Evolutionary conservation across 768 basidiomycete genomes (phyloP).

Genomic region (Pisolithus tinctorius): DNA sequence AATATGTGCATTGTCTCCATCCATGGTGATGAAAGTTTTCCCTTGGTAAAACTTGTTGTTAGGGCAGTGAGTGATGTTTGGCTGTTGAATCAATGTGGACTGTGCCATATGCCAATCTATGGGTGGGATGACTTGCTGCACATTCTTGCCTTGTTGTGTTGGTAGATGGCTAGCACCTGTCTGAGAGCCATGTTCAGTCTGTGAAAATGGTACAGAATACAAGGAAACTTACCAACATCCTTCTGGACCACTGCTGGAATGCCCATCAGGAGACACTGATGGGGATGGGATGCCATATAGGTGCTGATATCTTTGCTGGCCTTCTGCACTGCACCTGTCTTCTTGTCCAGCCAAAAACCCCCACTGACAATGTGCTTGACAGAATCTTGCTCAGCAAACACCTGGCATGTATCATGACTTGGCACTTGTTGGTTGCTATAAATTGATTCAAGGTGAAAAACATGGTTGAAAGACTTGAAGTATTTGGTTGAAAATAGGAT

Average conservation of each 20-base stretch:
- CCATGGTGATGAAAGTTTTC: background rate
- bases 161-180: background rate
- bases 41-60: background rate
- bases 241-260: background rate
- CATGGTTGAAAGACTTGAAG: too few relatives aligned
- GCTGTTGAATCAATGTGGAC: background rate
- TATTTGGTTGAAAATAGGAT: too few relatives aligned
- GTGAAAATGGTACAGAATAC: background rate
- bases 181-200: background rate
- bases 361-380: too few relatives aligned
- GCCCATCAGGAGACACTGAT: conserved; percentile 2
- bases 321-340: too few relatives aligned
- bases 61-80: background rate
- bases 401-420: too few relatives aligned
- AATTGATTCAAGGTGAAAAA: too few relatives aligned
- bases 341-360: too few relatives aligned
- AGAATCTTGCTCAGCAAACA: too few relatives aligned
- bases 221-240: conserved; percentile 1
- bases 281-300: too few relatives aligned
- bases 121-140: background rate
- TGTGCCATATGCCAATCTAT: conserved; percentile 1
- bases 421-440: too few relatives aligned
- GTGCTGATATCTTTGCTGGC: too few relatives aligned
- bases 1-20: conserved; percentile 3
- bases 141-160: background rate